phyloP scores from a whole-genome alignment of 2,329 filamentous ascomycete species.

The Aureobasidium musti region DNA sequence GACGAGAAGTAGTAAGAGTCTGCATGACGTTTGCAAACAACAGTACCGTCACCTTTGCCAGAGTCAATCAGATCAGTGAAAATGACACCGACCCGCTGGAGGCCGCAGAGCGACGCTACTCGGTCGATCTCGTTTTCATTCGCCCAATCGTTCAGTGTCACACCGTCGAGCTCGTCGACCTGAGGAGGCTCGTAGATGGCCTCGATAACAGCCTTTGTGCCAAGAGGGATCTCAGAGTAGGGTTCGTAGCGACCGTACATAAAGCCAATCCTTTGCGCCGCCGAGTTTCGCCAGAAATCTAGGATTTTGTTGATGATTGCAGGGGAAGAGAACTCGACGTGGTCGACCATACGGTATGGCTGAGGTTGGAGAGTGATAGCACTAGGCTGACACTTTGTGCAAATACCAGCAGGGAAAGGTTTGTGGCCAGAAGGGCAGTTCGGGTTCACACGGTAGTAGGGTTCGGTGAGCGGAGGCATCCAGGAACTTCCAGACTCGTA shows the following conservation, averaged over 20 bases:
- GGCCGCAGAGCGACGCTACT: constrained; percentile 76
- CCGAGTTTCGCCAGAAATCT: constrained; percentile 86
- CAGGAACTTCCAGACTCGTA: constrained; percentile 91
- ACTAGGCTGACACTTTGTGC: constrained; percentile 96
- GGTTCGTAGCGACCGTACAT: constrained; percentile 89
- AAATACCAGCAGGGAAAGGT: constrained; percentile 93
- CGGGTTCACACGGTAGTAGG: constrained; percentile 83
- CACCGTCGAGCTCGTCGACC: constrained; percentile 81
- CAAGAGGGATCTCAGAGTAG: constrained; percentile 88
- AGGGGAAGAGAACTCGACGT: constrained; percentile 90
- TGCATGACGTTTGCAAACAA: constrained; percentile 91
- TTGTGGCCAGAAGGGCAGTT: constrained; percentile 93
- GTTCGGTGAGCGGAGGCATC: constrained; percentile 91
- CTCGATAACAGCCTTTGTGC: constrained; percentile 93
- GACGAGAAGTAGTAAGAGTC: constrained; percentile 95
- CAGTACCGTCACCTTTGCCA: constrained; percentile 77
- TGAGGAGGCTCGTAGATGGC: constrained; percentile 97
- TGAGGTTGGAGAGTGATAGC: constrained; percentile 95
- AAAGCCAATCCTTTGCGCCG: constrained; percentile 81
- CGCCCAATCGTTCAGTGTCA: constrained; percentile 81
- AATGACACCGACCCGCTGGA: constrained; percentile 88
- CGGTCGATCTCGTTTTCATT: constrained; percentile 80
- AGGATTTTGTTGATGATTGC: constrained; percentile 85
- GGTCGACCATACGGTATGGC: constrained; percentile 93
- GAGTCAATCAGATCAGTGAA: constrained; percentile 82